Conservation (phyloP, 192 early-diverging fungal species). For the Linnemannia schmuckeri region DNA sequence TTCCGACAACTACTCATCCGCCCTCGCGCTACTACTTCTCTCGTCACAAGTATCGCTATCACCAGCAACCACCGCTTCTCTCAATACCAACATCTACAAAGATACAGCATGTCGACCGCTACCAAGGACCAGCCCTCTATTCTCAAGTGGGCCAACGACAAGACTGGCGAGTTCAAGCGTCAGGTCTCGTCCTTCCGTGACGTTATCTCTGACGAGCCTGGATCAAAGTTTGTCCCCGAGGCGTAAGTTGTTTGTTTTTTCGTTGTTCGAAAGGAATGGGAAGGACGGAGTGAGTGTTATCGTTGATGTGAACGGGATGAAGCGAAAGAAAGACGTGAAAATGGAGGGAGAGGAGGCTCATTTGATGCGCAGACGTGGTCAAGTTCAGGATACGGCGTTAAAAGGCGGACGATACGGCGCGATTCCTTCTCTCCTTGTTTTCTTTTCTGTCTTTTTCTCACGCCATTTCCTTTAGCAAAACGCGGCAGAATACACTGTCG, state of each 20-base stretch:
- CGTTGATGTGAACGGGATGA: no score
- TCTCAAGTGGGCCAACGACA: conserved; percentile 74
- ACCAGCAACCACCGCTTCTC: not conserved
- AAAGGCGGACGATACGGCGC: no score
- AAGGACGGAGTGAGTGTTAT: no score
- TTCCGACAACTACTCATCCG: not conserved
- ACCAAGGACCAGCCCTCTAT: conserved; percentile 50
- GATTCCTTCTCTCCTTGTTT: no score
- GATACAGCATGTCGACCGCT: conserved; percentile 29
- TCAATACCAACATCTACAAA: not conserved
- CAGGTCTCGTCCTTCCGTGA: conserved; percentile 81
- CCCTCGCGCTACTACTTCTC: not conserved
- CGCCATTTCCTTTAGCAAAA: not conserved
- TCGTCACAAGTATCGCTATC: conserved; percentile 8
- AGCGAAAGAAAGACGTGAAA: no score
- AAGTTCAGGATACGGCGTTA: no score
- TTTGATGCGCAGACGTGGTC: no score
- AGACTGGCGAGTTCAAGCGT: conserved; percentile 85
- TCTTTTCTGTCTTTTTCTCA: not conserved
- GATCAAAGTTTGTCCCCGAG: conserved; percentile 81
- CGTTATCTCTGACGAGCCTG: conserved; percentile 63
- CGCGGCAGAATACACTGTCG: not conserved
- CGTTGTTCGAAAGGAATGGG: no score
- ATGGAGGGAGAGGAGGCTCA: no score
- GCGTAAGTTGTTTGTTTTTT: conserved; percentile 49